Evolutionary conservation across 2,329 filamentous ascomycete species (phyloP).

Genomic region (Purpureocillium takamizusanense): DNA sequence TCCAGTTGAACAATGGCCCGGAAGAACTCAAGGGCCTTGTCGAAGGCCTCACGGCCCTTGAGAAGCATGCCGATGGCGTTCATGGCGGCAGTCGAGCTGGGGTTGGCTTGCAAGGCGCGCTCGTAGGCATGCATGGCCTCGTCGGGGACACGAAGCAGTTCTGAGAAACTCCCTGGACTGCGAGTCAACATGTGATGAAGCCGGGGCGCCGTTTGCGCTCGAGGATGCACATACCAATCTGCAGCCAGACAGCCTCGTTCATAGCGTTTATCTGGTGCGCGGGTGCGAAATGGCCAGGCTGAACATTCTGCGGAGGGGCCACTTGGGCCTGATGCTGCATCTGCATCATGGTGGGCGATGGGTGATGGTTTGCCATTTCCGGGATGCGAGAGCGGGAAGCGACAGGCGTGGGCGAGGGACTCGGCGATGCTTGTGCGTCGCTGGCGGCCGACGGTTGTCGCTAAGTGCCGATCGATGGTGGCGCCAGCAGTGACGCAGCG

Average conservation of each 20-base stretch:
- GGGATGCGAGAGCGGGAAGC: conserved; percentile 9
- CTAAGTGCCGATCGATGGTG: conserved; percentile 4
- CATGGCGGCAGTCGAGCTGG: conserved; percentile 83
- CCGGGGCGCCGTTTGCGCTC: not conserved
- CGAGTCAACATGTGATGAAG: conserved; percentile 3
- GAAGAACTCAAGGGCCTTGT: conserved; percentile 87
- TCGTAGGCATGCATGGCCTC: conserved; percentile 88
- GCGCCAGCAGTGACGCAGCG: not conserved
- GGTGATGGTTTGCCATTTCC: conserved; percentile 68
- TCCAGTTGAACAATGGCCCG: conserved; percentile 88
- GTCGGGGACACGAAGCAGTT: conserved; percentile 80
- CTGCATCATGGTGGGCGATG: conserved; percentile 71
- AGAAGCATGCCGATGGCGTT: conserved; percentile 88
- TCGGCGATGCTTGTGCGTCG: conserved; percentile 1
- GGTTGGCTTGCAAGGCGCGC: conserved; percentile 78
- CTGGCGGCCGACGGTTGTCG: conserved; percentile 9
- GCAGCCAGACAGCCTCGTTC: conserved; percentile 86
- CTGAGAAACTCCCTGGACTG: conserved; percentile 67
- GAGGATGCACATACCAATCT: conserved; percentile 61
- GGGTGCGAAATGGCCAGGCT: conserved; percentile 50
- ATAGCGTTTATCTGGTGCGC: conserved; percentile 68
- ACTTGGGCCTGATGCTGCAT: conserved; percentile 53
- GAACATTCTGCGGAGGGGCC: conserved; percentile 44
- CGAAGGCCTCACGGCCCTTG: conserved; percentile 85
- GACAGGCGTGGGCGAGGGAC: conserved; percentile 3